Conservation (phyloP, 1,284 basidiomycete species). For the Golubevia sp. region DNA sequence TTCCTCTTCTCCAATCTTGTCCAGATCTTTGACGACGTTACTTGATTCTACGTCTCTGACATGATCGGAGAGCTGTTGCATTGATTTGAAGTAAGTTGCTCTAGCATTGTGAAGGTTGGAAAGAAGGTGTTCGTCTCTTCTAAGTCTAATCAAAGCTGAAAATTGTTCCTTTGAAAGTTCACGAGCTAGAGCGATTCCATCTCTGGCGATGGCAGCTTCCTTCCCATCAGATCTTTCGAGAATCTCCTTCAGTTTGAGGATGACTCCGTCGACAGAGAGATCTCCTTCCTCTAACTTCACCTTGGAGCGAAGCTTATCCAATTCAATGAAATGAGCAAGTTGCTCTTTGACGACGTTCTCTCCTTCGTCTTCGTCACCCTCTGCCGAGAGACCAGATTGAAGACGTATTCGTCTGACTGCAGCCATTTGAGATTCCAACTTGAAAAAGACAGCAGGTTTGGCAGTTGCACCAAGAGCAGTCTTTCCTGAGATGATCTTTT, state of each 20-base stretch:
- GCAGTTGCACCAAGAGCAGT: conserved; percentile 38
- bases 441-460: conserved; percentile 32
- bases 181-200: conserved; percentile 15
- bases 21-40: conserved; percentile 1
- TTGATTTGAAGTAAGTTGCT: conserved; percentile 45
- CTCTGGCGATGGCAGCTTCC: conserved; percentile 7
- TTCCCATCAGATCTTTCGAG: conserved; percentile 11
- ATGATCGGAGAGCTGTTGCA: conserved; percentile 48
- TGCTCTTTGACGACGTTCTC: conserved; percentile 34
- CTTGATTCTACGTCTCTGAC: conserved; percentile 29
- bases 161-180: conserved; percentile 25
- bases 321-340: conserved; percentile 34
- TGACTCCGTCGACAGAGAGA: conserved; percentile 15
- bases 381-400: conserved; percentile 2
- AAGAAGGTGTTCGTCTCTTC: conserved; percentile 26
- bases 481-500: conserved; percentile 38
- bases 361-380: conserved; percentile 14
- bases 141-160: conserved; percentile 25
- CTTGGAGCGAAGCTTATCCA: conserved; percentile 29
- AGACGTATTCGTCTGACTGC: conserved; percentile 16
- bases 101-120: conserved; percentile 40
- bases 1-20: conserved; percentile 22
- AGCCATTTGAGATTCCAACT: conserved; percentile 29
- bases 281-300: conserved; percentile 12
- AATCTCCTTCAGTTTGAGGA: conserved; percentile 18